These are phyloP conservation scores for Penicillium tannophilum DNA, from an alignment of 495 filamentous ascomycete species.

Conservation along the genomic window DNA sequence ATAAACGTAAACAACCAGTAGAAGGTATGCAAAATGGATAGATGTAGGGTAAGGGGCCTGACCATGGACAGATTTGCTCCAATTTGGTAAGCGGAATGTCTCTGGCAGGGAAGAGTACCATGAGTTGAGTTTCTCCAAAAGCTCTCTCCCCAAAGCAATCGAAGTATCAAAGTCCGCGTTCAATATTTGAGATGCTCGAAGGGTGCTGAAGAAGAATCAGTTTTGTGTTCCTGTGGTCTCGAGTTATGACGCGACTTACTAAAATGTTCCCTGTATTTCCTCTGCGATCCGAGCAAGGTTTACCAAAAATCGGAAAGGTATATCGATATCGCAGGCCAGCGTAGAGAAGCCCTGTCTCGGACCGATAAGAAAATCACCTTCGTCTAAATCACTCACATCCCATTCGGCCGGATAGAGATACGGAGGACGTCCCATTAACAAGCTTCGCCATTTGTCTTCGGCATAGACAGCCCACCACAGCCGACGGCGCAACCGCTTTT, in stretches of 20 bases:
- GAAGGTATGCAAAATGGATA: slow-evolving; percentile 40
- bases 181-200: slow-evolving; percentile 35
- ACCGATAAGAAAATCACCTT: slow-evolving; percentile 63
- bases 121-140: slow-evolving; percentile 32
- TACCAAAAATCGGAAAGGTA: slow-evolving; percentile 31
- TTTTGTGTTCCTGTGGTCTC: not conserved
- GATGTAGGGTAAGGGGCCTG: slow-evolving; percentile 33
- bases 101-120: slow-evolving; percentile 37
- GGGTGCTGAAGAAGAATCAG: slow-evolving; percentile 21
- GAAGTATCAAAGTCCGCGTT: slow-evolving; percentile 33
- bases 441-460: slow-evolving; percentile 90
- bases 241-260: slow-evolving; percentile 18
- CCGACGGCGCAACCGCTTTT: slow-evolving; percentile 77
- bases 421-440: slow-evolving; percentile 84
- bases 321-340: slow-evolving; percentile 23
- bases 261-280: slow-evolving; percentile 36
- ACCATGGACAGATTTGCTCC: slow-evolving; percentile 35
- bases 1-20: slow-evolving; percentile 40
- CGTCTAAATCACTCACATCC: slow-evolving; percentile 70
- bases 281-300: slow-evolving; percentile 34
- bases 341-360: slow-evolving; percentile 28
- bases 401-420: slow-evolving; percentile 79
- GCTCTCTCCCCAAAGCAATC: slow-evolving; percentile 27
- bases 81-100: slow-evolving; percentile 33
- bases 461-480: slow-evolving; percentile 90